These are phyloP conservation scores for Rhodotorula sp. DNA, from an alignment of 1,284 basidiomycete species.

Conservation along the genomic window DNA sequence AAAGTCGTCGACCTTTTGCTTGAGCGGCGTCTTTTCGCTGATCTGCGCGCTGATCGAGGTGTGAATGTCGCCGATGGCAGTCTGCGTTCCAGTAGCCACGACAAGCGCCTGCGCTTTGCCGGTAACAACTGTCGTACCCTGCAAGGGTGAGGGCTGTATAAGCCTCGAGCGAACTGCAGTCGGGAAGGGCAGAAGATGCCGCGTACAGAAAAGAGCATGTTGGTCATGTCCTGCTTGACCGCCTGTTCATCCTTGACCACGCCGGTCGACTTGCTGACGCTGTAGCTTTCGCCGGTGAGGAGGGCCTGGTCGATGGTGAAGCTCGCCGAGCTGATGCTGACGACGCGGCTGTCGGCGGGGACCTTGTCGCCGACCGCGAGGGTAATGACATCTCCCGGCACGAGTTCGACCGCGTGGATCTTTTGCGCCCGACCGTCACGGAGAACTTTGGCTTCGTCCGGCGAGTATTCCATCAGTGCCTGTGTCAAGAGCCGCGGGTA, in stretches of 20 bases:
- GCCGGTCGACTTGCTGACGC: constrained; percentile 73
- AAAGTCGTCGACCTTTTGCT: constrained; percentile 93
- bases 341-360: constrained; percentile 84
- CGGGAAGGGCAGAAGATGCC: not conserved
- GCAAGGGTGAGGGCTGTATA: not conserved
- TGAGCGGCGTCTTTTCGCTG: constrained; percentile 87
- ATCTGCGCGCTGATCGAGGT: constrained; percentile 82
- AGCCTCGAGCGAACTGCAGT: not conserved
- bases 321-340: constrained; percentile 84
- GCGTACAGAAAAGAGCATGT: constrained; percentile 84
- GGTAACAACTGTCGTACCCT: constrained; percentile 93
- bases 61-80: constrained; percentile 93
- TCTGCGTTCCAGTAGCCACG: constrained; percentile 75
- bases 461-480: constrained; percentile 92
- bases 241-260: constrained; percentile 62
- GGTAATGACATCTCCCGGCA: constrained; percentile 86
- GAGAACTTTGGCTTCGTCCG: constrained; percentile 87
- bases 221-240: constrained; percentile 94
- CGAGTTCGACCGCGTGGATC: constrained; percentile 79
- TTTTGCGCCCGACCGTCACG: constrained; percentile 68
- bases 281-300: constrained; percentile 85
- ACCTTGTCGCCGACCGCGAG: constrained; percentile 90
- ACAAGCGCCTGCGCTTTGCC: constrained; percentile 81
- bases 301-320: constrained; percentile 93
- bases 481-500: constrained; percentile 47